These are phyloP conservation scores for Tetracladium setigerum DNA, from an alignment of 495 filamentous ascomycete genomes.

Conservation along the genomic window DNA sequence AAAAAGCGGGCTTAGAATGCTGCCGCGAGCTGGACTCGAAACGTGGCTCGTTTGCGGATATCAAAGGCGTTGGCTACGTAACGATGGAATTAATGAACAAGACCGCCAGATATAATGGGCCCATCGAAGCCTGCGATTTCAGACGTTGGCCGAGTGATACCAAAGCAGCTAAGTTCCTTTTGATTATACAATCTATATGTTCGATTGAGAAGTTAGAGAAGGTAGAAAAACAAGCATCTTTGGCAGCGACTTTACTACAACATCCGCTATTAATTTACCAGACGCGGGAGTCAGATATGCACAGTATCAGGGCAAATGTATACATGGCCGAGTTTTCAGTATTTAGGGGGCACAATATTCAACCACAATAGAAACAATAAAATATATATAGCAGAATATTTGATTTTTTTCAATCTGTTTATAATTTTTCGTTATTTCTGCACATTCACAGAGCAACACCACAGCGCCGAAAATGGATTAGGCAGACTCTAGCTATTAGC, in stretches of 20 bases:
- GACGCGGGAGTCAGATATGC: not conserved
- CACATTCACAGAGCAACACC: too few relatives aligned
- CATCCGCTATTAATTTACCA: slow-evolving; percentile 1
- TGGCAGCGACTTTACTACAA: not conserved
- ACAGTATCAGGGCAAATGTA: not conserved
- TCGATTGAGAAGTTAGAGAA: not conserved
- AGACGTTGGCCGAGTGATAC: not conserved
- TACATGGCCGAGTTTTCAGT: not conserved
- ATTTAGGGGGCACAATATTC: not conserved
- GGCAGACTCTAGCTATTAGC: too few relatives aligned
- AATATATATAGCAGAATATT: not conserved
- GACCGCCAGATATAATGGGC: not conserved
- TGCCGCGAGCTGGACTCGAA: not conserved
- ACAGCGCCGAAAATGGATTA: too few relatives aligned
- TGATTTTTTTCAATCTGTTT: not conserved
- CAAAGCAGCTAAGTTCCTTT: slow-evolving; percentile 1
- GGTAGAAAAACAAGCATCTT: not conserved
- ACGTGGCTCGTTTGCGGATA: not conserved
- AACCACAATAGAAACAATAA: not conserved
- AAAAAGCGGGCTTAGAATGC: slow-evolving; percentile 2
- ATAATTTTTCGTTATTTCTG: not conserved
- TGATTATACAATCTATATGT: slow-evolving; percentile 1
- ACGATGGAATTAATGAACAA: slow-evolving; percentile 1
- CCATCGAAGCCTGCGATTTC: not conserved
- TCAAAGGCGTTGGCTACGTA: slow-evolving; percentile 1